Evolutionary conservation across 2,329 filamentous ascomycete species (phyloP).

Genomic region (Cephalotrichum gorgonifer): DNA sequence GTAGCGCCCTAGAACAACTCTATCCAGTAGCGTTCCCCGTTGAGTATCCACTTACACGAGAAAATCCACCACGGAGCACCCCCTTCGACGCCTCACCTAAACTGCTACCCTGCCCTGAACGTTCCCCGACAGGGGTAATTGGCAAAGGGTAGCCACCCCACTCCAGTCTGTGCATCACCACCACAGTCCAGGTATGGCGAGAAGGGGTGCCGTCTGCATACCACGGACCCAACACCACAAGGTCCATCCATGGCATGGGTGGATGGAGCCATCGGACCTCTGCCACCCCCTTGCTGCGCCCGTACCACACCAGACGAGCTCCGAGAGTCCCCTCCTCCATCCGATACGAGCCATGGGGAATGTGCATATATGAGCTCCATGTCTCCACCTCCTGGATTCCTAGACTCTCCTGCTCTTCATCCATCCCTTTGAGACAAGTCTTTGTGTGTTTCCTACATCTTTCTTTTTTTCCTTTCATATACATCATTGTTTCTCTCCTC

Average conservation of each 20-base stretch:
- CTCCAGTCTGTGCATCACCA: background rate
- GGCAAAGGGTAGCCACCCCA: background rate
- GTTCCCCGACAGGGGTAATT: background rate
- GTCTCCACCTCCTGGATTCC: background rate
- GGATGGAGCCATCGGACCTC: background rate
- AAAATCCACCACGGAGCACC: background rate
- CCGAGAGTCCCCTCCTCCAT: background rate
- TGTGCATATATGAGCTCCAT: background rate
- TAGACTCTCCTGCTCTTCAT: constrained; percentile 5
- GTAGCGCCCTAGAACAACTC: no score
- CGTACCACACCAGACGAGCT: background rate
- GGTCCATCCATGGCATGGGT: background rate
- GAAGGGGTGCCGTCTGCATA: no score
- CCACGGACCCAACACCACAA: background rate
- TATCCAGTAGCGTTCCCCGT: background rate
- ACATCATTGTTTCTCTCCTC: background rate
- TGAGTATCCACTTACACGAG: background rate
- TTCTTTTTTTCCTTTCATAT: constrained; percentile 8
- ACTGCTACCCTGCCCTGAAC: background rate
- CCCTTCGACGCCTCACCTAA: background rate
- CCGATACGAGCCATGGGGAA: background rate
- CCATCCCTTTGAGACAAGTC: constrained; percentile 13
- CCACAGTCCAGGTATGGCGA: no score
- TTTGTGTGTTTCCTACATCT: constrained; percentile 14
- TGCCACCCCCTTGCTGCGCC: background rate